Evolutionary conservation across 1,284 basidiomycete genomes (phyloP), one percentile per base, ranked within the genome.

Genomic region (Rhodotorula glutinis): DNA sequence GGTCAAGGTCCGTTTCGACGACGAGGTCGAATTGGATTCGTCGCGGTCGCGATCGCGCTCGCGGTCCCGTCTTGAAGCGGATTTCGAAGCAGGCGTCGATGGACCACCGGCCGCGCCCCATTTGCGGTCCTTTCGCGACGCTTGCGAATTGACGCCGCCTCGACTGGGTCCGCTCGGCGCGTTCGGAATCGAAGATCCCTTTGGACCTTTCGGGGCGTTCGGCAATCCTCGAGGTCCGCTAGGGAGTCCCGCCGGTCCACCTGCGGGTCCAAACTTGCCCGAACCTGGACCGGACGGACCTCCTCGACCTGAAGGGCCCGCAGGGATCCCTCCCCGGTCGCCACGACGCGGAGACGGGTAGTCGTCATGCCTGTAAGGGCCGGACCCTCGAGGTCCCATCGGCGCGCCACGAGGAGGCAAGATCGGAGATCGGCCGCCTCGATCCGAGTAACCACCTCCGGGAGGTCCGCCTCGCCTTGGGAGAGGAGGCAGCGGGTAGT

Each of bases 1-100:
- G 55, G 92, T 95, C 76, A 96, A 85, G 44, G 92, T 94, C 69
- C 78, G 79, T 49, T 75, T 87, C 81, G 25, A 25, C n/a, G 49
- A 14, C 13, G 49, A 25, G 25, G 47, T n/a, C 23, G 49, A 25
- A 4, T 23, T 16, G 2, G 79, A 89, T 85, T 81, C 89, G 85
- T 79, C 91, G 5, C 29, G 51, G 11, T 49, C 58, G n/a, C 46
- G 49, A 2, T 61, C 60, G 46, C 60, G 43, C 5, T 61, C 60
- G 25, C 60, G 51, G 11, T 65, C 62, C 40, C 49, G 21, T 27
- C 16, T 19, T 27, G 27, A 52, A 27, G 44, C n/a, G 16, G n/a
- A n/a, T 44, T 44, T 44, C 9, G 14, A 44, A 21, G 49, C 16
- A 25, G 49, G 25, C 13, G 49, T 25, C 9, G 46, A 47, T 23